Evolutionary conservation across 129 eudicot species (phyloP).

Genomic region (Glebionis coronaria): DNA sequence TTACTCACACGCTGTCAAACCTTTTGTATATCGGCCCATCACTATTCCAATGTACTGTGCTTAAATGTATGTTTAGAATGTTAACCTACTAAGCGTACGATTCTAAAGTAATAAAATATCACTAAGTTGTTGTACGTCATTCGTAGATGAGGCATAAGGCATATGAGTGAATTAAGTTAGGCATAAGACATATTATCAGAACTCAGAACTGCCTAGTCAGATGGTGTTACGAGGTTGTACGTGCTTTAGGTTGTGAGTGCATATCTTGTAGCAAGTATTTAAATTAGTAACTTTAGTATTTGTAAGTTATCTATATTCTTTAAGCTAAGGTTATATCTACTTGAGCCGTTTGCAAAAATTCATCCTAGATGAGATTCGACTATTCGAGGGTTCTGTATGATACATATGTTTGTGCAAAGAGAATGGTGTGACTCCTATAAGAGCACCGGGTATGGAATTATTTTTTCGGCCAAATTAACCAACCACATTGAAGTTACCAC

Average conservation of each 20-base stretch:
- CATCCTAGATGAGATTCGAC: too few species aligned
- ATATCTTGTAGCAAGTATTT: not conserved
- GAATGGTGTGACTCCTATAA: too few species aligned
- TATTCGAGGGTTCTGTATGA: too few species aligned
- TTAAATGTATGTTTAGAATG: constrained; percentile 26
- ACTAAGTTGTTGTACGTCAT: not conserved
- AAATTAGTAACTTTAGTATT: not conserved
- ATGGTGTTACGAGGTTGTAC: constrained; percentile 1
- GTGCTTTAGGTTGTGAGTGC: not conserved
- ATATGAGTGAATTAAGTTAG: not conserved
- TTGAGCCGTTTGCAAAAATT: too few species aligned
- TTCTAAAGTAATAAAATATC: constrained; percentile 23
- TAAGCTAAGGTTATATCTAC: too few species aligned
- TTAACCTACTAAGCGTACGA: not conserved
- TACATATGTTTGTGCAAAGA: too few species aligned
- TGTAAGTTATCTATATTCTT: not conserved
- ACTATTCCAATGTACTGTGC: constrained; percentile 66
- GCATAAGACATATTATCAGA: not conserved
- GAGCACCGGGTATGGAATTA: too few species aligned
- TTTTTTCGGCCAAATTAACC: too few species aligned
- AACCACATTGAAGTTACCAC: too few species aligned
- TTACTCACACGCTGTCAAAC: constrained; percentile 68
- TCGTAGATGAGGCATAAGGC: not conserved
- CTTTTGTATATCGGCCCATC: constrained; percentile 73
- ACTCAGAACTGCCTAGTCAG: not conserved